phyloP scores from a whole-genome alignment of 306 rosid species.

The Dryas octopetala region DNA sequence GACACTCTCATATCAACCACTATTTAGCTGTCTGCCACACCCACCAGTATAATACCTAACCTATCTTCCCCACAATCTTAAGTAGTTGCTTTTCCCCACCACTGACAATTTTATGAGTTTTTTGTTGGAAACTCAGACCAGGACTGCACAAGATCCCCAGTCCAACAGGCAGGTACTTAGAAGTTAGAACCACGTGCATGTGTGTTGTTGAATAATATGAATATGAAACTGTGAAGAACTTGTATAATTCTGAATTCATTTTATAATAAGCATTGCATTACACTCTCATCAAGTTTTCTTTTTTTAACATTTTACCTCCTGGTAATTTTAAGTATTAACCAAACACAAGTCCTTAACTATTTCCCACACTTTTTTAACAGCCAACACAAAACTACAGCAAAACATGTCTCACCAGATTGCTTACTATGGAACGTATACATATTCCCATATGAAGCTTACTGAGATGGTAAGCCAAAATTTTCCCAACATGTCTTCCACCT shows the following conservation, averaged over 20 bases:
- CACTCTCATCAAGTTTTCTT: not conserved
- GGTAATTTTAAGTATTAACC: not conserved
- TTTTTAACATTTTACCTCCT: not conserved
- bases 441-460: constrained; percentile 30
- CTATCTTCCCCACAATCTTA: not conserved
- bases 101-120: not conserved
- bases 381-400: constrained; percentile 3
- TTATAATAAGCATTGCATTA: not conserved
- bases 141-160: not conserved
- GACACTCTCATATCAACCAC: not conserved
- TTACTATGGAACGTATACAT: constrained; percentile 2
- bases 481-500: not conserved
- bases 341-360: not conserved
- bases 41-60: not conserved
- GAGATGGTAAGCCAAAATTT: constrained; percentile 41
- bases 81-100: not conserved
- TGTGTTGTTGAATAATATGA: not conserved
- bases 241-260: not conserved
- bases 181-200: too few species aligned
- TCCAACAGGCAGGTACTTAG: too few species aligned
- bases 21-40: not conserved
- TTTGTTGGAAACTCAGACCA: not conserved
- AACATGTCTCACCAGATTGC: not conserved
- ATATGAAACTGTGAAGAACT: not conserved
- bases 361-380: not conserved